Evolutionary conservation across 768 basidiomycete genomes (phyloP).

Genomic region (Hysterangium stoloniferum): DNA sequence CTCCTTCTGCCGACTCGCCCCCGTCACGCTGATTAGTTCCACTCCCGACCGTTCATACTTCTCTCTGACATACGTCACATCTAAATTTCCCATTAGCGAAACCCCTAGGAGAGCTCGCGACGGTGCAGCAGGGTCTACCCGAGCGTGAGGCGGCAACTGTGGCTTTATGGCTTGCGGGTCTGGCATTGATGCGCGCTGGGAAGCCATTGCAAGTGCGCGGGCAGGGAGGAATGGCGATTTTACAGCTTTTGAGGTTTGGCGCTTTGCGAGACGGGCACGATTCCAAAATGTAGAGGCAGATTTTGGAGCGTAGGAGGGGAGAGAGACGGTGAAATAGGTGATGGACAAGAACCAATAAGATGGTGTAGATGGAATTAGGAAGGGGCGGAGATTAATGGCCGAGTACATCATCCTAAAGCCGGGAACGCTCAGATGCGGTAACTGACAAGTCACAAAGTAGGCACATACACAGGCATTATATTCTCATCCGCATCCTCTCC

Average conservation of each 20-base stretch:
- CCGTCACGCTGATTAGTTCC: background rate
- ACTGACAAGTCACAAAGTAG: background rate
- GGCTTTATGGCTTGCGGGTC: background rate
- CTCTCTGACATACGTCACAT: background rate
- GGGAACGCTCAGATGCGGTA: constrained; percentile 2
- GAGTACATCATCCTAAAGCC: constrained; percentile 14
- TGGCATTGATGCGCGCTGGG: constrained; percentile 7
- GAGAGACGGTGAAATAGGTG: constrained; percentile 18
- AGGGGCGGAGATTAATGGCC: constrained; percentile 17
- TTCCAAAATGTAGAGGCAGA: constrained; percentile 17
- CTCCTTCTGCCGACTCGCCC: constrained; percentile 1
- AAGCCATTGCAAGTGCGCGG: constrained; percentile 15
- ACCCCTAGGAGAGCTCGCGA: constrained; percentile 4
- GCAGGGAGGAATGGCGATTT: constrained; percentile 15
- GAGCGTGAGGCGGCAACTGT: constrained; percentile 1
- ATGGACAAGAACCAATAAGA: constrained; percentile 17
- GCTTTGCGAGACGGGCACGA: constrained; percentile 15
- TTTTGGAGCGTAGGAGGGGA: constrained; percentile 16
- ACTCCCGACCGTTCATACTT: background rate
- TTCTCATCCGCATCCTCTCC: background rate
- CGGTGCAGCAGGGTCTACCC: background rate
- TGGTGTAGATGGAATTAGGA: constrained; percentile 14
- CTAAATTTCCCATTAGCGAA: constrained; percentile 5
- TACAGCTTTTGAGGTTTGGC: constrained; percentile 15
- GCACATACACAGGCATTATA: background rate